Evolutionary conservation across 495 filamentous ascomycete genomes (phyloP).

Genomic region (Gamarada debralockiae): DNA sequence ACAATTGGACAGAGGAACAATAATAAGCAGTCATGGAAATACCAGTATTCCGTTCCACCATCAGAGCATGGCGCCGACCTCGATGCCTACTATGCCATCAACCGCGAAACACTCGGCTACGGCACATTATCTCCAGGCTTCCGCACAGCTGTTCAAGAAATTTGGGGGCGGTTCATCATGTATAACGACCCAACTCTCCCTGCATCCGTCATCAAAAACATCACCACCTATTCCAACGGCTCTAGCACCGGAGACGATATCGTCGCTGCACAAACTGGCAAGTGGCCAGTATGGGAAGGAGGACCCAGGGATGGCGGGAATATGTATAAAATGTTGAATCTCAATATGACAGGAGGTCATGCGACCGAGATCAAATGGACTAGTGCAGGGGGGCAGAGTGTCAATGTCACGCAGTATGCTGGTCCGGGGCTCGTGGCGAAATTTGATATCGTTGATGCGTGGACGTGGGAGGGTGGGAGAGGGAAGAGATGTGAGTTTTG

Average conservation of each 20-base stretch:
- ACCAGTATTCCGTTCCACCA: conserved; percentile 46
- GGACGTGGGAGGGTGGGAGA: neutral
- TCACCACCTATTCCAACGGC: conserved; percentile 26
- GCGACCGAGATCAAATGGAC: too few relatives aligned
- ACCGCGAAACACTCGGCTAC: too few relatives aligned
- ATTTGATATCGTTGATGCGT: neutral
- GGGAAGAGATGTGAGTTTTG: neutral
- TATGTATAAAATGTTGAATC: conserved; percentile 31
- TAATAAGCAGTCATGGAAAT: conserved; percentile 35
- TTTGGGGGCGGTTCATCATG: conserved; percentile 46
- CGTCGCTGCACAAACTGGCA: conserved; percentile 11
- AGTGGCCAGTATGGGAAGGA: conserved; percentile 28
- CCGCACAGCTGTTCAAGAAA: conserved; percentile 13
- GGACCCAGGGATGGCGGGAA: neutral
- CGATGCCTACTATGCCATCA: neutral
- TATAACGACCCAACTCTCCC: conserved; percentile 41
- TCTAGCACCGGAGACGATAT: conserved; percentile 28
- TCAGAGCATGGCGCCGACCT: conserved; percentile 43
- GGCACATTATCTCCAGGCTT: too few relatives aligned
- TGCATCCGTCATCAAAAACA: conserved; percentile 35
- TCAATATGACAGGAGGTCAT: neutral
- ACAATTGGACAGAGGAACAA: too few relatives aligned
- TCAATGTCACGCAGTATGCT: neutral
- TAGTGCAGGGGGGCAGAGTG: too few relatives aligned
- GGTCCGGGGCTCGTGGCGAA: neutral